Conservation (phyloP, 495 filamentous ascomycete species). For the Aspergillus wentii region DNA sequence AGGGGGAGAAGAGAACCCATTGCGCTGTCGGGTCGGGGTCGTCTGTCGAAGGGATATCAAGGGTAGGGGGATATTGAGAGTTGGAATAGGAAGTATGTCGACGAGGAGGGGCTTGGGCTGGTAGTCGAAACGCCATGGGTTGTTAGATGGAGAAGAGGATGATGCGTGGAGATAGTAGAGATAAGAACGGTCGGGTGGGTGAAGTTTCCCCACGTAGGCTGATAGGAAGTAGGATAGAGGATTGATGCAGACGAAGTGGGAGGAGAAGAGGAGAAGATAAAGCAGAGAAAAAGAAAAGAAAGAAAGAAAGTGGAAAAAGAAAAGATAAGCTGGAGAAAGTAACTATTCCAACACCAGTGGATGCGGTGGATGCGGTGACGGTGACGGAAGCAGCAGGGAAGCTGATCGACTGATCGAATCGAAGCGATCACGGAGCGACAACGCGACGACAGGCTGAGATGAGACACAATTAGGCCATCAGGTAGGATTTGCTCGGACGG, state of each 20-base stretch:
- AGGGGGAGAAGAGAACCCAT: constrained; percentile 93
- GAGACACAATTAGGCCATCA: too few relatives aligned
- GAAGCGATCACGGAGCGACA: too few relatives aligned
- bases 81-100: constrained; percentile 45
- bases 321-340: constrained; percentile 2
- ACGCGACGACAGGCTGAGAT: too few relatives aligned
- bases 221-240: background rate
- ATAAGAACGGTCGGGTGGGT: background rate
- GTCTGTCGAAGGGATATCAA: constrained; percentile 33
- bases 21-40: constrained; percentile 77
- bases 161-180: background rate
- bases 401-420: too few relatives aligned
- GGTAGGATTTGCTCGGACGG: too few relatives aligned
- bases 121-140: constrained; percentile 80
- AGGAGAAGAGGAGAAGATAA: constrained; percentile 1
- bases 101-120: constrained; percentile 60
- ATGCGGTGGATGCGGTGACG: too few relatives aligned
- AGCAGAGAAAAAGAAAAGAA: constrained; percentile 1
- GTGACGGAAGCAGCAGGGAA: too few relatives aligned
- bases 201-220: too few relatives aligned
- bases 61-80: constrained; percentile 35
- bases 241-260: too few relatives aligned
- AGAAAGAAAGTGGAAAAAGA: constrained; percentile 5
- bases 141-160: background rate
- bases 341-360: too few relatives aligned